Conservation (phyloP, 352 stramenopile species). For the Pythium phragmitis region DNA sequence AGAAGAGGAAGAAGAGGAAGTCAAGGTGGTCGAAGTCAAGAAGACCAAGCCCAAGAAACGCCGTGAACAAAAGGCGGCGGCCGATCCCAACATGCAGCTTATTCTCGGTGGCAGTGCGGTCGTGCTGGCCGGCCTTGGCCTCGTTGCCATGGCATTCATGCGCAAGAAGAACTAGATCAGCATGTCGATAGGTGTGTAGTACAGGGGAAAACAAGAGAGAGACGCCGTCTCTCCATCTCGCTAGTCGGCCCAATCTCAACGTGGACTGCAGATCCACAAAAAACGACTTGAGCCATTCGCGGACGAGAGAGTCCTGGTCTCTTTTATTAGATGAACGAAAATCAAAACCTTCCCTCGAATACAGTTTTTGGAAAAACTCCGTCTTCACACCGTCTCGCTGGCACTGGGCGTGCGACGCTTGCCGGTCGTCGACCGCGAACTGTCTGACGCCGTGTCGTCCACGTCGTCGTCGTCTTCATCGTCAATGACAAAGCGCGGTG, state of each 20-base stretch:
- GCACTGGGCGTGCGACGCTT: slow-evolving; percentile 11
- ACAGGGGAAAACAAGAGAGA: not conserved
- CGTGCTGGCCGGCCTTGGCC: slow-evolving; percentile 41
- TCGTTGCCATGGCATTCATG: slow-evolving; percentile 55
- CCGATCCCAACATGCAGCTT: slow-evolving; percentile 19
- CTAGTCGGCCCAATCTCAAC: not conserved
- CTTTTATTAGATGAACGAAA: not conserved
- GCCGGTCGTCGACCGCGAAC: slow-evolving; percentile 13
- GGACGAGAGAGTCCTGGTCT: not conserved
- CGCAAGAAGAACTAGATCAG: slow-evolving; percentile 56
- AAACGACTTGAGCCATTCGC: too few species aligned
- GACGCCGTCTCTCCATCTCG: not conserved
- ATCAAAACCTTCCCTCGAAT: too few species aligned
- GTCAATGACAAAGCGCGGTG: slow-evolving; percentile 30
- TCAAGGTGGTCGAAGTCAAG: slow-evolving; percentile 31
- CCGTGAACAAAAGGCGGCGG: not conserved
- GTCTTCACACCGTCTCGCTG: slow-evolving; percentile 8
- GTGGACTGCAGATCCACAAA: not conserved
- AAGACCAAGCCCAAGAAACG: slow-evolving; percentile 35
- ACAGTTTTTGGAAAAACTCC: slow-evolving; percentile 6
- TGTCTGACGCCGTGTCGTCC: slow-evolving; percentile 23
- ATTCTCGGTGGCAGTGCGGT: slow-evolving; percentile 28
- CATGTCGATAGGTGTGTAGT: slow-evolving; percentile 16
- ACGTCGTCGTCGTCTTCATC: slow-evolving; percentile 23
- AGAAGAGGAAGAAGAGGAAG: slow-evolving; percentile 37